Percentiles rank a stretch among this genome's conserved stretches.
Conservation (phyloP, 2,329 filamentous ascomycete genomes). For the Neobulgaria alba region DNA sequence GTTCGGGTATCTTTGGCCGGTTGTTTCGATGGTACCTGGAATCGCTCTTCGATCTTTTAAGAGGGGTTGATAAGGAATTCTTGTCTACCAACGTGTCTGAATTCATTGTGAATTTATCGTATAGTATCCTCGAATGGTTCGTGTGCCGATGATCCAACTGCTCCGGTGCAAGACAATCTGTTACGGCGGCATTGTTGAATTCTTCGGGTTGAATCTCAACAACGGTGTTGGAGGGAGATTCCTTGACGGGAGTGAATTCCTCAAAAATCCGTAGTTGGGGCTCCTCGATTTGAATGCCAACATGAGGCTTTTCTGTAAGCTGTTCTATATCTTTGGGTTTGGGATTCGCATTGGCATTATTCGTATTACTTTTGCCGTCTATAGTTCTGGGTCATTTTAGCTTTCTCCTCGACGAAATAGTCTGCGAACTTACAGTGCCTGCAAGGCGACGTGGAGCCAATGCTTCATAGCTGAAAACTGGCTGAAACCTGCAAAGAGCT, state of each 20-base stretch:
- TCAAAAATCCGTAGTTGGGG: neutral
- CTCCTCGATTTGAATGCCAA: neutral
- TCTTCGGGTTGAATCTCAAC: no score
- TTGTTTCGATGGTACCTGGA: no score
- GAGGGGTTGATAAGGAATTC: no score
- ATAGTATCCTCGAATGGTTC: no score
- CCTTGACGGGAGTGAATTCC: neutral
- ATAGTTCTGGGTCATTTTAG: neutral
- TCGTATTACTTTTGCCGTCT: neutral
- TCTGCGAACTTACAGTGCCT: neutral
- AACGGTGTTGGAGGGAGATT: neutral
- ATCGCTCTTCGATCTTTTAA: no score
- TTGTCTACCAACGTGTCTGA: no score
- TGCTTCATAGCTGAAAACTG: neutral
- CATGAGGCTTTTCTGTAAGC: no score
- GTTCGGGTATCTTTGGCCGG: no score
- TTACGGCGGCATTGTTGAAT: no score
- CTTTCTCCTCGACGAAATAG: neutral
- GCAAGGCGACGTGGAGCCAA: neutral
- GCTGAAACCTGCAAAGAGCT: neutral
- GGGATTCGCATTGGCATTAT: neutral
- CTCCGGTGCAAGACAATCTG: no score
- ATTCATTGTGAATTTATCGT: no score
- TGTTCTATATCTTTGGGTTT: neutral
- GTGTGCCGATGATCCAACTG: no score